These are phyloP conservation scores for Naumovozyma baii DNA, from an alignment of 805 yeast species.

Conservation along the genomic window DNA sequence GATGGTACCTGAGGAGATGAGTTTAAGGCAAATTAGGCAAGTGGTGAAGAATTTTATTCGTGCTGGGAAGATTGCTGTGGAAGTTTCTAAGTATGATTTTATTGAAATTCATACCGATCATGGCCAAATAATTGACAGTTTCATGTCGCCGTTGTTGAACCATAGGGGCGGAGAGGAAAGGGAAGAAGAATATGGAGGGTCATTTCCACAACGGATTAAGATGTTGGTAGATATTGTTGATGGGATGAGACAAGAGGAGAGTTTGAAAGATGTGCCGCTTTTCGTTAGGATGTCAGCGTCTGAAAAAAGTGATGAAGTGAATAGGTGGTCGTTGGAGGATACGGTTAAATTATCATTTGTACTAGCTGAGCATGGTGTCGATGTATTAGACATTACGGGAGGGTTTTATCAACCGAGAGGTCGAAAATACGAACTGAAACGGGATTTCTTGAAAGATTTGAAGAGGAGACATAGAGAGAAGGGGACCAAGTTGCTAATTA, in stretches of 20 bases:
- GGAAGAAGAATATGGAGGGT: too few species aligned
- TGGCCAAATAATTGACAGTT: slow-evolving; percentile 46
- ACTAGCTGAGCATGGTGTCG: slow-evolving; percentile 37
- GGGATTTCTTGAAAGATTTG: slow-evolving; percentile 1
- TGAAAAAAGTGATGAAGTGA: slow-evolving; percentile 32
- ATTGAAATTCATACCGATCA: slow-evolving; percentile 57
- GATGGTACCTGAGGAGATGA: too few species aligned
- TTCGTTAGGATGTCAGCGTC: slow-evolving; percentile 40
- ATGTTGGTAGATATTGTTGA: slow-evolving; percentile 42
- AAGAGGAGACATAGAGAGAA: slow-evolving; percentile 4
- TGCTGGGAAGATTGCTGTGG: slow-evolving; percentile 43
- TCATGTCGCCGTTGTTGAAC: slow-evolving; percentile 40
- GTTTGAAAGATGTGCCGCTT: slow-evolving; percentile 37
- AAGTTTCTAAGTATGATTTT: slow-evolving; percentile 45
- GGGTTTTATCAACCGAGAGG: slow-evolving; percentile 39
- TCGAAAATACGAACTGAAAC: slow-evolving; percentile 3
- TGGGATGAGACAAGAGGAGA: slow-evolving; percentile 33
- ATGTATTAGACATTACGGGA: slow-evolving; percentile 44
- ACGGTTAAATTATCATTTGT: slow-evolving; percentile 34
- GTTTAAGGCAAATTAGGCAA: not conserved
- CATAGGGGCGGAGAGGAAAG: slow-evolving; percentile 60
- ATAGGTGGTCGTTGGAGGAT: slow-evolving; percentile 39
- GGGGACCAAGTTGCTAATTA: slow-evolving; percentile 25
- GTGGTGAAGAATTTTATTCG: slow-evolving; percentile 19
- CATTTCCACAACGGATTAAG: too few species aligned